Conservation (phyloP, 306 rosid genomes). For the Pterocarpus santalinus region DNA sequence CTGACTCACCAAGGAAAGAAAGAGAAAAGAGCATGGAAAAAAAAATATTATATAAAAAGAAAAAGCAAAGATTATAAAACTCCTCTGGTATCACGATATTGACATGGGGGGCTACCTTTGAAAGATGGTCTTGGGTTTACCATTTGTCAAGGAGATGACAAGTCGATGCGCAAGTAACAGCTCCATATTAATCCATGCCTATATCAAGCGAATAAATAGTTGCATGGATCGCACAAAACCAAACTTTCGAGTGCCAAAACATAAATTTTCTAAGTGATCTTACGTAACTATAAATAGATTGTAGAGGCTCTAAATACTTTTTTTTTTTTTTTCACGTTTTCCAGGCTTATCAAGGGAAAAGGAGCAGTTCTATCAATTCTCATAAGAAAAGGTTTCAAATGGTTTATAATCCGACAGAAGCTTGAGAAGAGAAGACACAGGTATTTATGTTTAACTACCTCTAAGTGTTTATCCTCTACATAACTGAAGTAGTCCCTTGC, state of each 20-base stretch:
- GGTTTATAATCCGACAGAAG: neutral
- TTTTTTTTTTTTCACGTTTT: neutral
- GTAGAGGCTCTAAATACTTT: no score
- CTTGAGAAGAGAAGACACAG: neutral
- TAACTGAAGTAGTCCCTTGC: constrained; percentile 79
- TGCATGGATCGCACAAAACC: constrained; percentile 7
- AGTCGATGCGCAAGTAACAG: no score
- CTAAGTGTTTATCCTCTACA: constrained; percentile 72
- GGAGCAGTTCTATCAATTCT: constrained; percentile 59
- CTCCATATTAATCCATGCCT: neutral
- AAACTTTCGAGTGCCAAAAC: neutral
- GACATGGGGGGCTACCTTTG: no score
- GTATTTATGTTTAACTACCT: constrained; percentile 59
- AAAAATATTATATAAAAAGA: no score
- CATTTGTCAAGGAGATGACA: no score
- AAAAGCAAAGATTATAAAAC: neutral
- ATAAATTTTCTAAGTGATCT: neutral
- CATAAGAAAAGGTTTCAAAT: neutral
- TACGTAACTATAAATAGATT: no score
- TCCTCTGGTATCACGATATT: neutral
- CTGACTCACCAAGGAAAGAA: neutral
- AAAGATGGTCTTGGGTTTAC: no score
- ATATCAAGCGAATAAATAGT: constrained; percentile 6
- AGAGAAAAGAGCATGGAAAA: no score
- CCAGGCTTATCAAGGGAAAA: constrained; percentile 83